Evolutionary conservation across 768 basidiomycete genomes (phyloP).

Genomic region (Suillus americanus): DNA sequence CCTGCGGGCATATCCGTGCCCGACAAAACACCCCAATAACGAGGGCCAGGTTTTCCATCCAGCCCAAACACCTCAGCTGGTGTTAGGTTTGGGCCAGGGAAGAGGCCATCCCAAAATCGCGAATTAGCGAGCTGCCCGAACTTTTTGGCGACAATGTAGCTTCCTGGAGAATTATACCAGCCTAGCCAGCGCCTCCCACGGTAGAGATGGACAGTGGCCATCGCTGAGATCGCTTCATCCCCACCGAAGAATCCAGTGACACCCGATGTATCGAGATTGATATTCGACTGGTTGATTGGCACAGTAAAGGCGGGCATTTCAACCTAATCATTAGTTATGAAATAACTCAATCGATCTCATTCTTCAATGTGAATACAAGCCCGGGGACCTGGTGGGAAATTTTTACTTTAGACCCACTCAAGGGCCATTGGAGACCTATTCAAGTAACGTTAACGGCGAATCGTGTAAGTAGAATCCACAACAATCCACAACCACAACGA

Average conservation of each 20-base stretch:
- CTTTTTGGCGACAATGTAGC: constrained; percentile 28
- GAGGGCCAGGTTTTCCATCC: constrained; percentile 28
- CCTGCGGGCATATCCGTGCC: constrained; percentile 22
- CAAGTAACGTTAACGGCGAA: not conserved
- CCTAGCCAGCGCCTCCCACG: constrained; percentile 34
- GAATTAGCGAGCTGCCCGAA: constrained; percentile 29
- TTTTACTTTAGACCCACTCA: no score
- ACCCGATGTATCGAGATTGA: constrained; percentile 28
- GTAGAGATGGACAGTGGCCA: constrained; percentile 34
- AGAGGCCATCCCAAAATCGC: constrained; percentile 26
- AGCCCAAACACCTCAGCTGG: constrained; percentile 25
- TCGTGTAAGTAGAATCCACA: not conserved
- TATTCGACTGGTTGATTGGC: not conserved
- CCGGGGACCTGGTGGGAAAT: not conserved
- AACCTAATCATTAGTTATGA: not conserved
- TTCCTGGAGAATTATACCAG: constrained; percentile 39
- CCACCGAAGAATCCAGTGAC: constrained; percentile 37
- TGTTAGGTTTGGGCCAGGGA: constrained; percentile 18
- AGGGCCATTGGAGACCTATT: no score
- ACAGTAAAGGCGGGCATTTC: not conserved
- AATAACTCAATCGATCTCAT: not conserved
- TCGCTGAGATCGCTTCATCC: constrained; percentile 35
- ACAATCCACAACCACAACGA: not conserved
- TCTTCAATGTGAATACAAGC: not conserved
- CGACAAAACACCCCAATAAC: constrained; percentile 25